Evolutionary conservation across 1,139 yeast genomes (phyloP).

Genomic region (Eremothecium sinecaudum): DNA sequence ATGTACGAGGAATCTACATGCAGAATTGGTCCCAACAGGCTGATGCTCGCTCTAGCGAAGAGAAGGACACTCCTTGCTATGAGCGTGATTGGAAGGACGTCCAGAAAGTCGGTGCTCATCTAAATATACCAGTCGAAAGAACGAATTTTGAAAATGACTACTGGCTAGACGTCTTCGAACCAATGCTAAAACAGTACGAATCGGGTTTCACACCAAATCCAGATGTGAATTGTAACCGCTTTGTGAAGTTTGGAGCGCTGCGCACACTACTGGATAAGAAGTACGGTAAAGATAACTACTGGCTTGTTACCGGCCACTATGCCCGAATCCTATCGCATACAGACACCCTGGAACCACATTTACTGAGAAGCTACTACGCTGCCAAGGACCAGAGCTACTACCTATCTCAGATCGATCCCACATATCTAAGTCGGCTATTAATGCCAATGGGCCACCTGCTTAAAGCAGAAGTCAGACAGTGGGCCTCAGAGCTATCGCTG

Average conservation of each 20-base stretch:
- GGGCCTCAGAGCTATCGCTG: conserved; percentile 46
- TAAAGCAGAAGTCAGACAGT: conserved; percentile 62
- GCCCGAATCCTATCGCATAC: conserved; percentile 44
- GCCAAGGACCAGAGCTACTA: conserved; percentile 89
- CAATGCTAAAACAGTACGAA: conserved; percentile 70
- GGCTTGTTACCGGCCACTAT: conserved; percentile 95
- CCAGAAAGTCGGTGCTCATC: conserved; percentile 46
- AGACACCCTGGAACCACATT: conserved; percentile 33
- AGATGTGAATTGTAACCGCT: conserved; percentile 77
- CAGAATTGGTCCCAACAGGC: conserved; percentile 62
- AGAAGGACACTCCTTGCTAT: conserved; percentile 49
- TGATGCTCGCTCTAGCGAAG: neutral
- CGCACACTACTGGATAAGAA: conserved; percentile 41
- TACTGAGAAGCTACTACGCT: conserved; percentile 51
- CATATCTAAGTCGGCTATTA: conserved; percentile 42
- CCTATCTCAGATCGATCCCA: conserved; percentile 53
- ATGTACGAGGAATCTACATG: conserved; percentile 80
- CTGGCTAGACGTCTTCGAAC: conserved; percentile 86
- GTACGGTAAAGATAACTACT: conserved; percentile 43
- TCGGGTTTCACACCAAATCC: conserved; percentile 89
- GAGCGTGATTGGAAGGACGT: conserved; percentile 90
- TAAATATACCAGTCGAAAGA: conserved; percentile 61
- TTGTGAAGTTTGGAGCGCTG: conserved; percentile 79
- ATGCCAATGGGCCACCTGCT: conserved; percentile 74
- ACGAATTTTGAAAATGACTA: conserved; percentile 84